phyloP scores from a whole-genome alignment of 306 rosid species.

The Prunus mume region DNA sequence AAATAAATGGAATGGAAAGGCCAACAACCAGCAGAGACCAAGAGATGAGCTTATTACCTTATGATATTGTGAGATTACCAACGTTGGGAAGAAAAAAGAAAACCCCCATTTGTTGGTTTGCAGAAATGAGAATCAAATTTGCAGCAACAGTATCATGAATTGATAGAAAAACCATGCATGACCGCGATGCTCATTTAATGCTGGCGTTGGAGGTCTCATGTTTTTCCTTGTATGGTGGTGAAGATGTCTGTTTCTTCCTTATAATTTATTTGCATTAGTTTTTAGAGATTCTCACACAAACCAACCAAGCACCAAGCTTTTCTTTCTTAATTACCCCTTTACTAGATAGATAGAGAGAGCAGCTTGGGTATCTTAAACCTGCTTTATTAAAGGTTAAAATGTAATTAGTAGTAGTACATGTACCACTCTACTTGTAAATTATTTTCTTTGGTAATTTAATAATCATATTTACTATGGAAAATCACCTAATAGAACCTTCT shows the following conservation, averaged over 20 bases:
- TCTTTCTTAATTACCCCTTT: conserved; percentile 10
- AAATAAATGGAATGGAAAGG: too few relatives aligned
- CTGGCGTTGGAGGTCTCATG: conserved; percentile 53
- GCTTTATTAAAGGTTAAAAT: neutral
- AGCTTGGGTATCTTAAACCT: conserved; percentile 1
- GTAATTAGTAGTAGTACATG: neutral
- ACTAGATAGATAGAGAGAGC: neutral
- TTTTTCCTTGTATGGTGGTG: conserved; percentile 59
- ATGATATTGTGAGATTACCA: neutral
- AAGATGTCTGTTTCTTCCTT: conserved; percentile 76
- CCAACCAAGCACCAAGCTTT: conserved; percentile 29
- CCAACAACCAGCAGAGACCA: neutral
- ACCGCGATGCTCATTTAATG: conserved; percentile 56
- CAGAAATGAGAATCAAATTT: neutral
- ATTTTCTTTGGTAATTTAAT: too few relatives aligned
- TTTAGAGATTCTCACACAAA: conserved; percentile 31
- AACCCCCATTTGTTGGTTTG: neutral
- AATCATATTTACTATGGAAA: too few relatives aligned
- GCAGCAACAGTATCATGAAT: neutral
- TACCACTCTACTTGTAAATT: too few relatives aligned
- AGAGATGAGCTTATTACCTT: neutral
- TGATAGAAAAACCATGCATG: conserved; percentile 10
- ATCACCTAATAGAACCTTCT: too few relatives aligned
- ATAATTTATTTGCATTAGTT: conserved; percentile 33
- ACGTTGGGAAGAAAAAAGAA: neutral